Conservation (phyloP, 352 stramenopile species). For the Pythium phragmitis region DNA sequence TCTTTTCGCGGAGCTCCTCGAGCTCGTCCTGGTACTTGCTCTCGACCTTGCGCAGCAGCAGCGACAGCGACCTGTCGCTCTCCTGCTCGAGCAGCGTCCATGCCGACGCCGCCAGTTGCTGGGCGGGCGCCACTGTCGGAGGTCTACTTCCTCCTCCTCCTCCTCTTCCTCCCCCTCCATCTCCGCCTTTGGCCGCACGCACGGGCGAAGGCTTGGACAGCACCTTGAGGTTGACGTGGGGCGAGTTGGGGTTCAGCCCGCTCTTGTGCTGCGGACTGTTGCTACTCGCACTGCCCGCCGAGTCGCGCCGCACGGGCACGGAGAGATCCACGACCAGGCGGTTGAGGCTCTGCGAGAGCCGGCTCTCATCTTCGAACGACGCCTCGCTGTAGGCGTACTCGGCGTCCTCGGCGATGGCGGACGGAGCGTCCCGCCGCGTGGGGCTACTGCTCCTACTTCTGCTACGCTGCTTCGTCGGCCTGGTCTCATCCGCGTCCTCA, state of each 20-base stretch:
- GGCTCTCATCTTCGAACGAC: slow-evolving; percentile 78
- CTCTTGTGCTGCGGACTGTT: slow-evolving; percentile 16
- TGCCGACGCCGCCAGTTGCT: neutral
- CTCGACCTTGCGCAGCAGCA: slow-evolving; percentile 75
- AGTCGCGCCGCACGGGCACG: slow-evolving; percentile 44
- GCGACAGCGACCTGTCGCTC: slow-evolving; percentile 52
- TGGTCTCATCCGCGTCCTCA: slow-evolving; percentile 45
- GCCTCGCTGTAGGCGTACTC: slow-evolving; percentile 52
- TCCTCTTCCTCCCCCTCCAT: neutral
- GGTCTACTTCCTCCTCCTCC: neutral
- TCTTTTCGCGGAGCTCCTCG: slow-evolving; percentile 67
- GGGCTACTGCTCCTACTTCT: neutral
- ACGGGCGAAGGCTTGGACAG: slow-evolving; percentile 34
- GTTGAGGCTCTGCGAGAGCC: slow-evolving; percentile 38
- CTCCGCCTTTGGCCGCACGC: neutral
- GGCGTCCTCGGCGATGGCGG: slow-evolving; percentile 32
- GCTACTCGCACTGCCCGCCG: slow-evolving; percentile 27
- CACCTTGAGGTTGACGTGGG: slow-evolving; percentile 45
- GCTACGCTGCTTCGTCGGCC: slow-evolving; percentile 5
- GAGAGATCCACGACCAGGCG: slow-evolving; percentile 63
- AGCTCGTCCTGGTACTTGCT: slow-evolving; percentile 81
- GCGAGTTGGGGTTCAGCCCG: slow-evolving; percentile 33
- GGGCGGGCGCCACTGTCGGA: neutral
- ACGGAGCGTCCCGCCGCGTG: slow-evolving; percentile 14
- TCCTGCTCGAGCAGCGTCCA: slow-evolving; percentile 17